These are phyloP conservation scores for Beauveria sp. DNA, from an alignment of 2,329 filamentous ascomycete species.

Conservation along the genomic window DNA sequence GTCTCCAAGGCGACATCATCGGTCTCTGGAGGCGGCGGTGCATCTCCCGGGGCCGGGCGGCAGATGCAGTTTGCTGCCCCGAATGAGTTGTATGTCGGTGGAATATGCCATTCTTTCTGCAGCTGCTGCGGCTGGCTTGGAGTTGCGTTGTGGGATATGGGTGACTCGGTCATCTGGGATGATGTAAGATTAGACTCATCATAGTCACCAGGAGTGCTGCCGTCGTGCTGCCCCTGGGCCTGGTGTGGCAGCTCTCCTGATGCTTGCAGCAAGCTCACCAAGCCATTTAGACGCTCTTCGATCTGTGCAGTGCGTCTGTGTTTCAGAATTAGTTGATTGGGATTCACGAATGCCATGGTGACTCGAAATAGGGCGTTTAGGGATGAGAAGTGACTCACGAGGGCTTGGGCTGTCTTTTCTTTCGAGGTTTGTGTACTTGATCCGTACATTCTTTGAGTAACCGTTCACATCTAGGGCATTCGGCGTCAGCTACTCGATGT, in stretches of 20 bases:
- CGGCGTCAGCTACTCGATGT: background rate
- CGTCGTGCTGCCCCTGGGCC: background rate
- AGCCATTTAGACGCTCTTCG: slow-evolving; percentile 40
- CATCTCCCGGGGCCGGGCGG: slow-evolving; percentile 31
- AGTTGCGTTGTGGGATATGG: background rate
- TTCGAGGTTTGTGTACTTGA: slow-evolving; percentile 41
- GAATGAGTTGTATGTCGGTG: slow-evolving; percentile 37
- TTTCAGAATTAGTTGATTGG: background rate
- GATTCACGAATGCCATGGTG: slow-evolving; percentile 5
- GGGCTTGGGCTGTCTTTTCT: slow-evolving; percentile 42
- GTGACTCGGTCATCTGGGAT: slow-evolving; percentile 8
- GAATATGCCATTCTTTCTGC: slow-evolving; percentile 25
- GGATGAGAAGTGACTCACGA: slow-evolving; percentile 32
- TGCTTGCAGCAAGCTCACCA: slow-evolving; percentile 40
- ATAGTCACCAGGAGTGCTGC: slow-evolving; percentile 8
- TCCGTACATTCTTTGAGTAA: slow-evolving; percentile 39
- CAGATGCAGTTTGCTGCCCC: slow-evolving; percentile 41
- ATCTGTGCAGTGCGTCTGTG: slow-evolving; percentile 40
- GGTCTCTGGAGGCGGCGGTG: slow-evolving; percentile 32
- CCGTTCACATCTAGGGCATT: slow-evolving; percentile 34
- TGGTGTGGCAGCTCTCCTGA: slow-evolving; percentile 27
- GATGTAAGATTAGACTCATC: slow-evolving; percentile 2
- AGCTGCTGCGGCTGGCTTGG: slow-evolving; percentile 2
- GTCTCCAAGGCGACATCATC: slow-evolving; percentile 39
- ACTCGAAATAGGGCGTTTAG: background rate